Evolutionary conservation across 2,329 filamentous ascomycete species (phyloP).

Genomic region (Fusarium sp.): DNA sequence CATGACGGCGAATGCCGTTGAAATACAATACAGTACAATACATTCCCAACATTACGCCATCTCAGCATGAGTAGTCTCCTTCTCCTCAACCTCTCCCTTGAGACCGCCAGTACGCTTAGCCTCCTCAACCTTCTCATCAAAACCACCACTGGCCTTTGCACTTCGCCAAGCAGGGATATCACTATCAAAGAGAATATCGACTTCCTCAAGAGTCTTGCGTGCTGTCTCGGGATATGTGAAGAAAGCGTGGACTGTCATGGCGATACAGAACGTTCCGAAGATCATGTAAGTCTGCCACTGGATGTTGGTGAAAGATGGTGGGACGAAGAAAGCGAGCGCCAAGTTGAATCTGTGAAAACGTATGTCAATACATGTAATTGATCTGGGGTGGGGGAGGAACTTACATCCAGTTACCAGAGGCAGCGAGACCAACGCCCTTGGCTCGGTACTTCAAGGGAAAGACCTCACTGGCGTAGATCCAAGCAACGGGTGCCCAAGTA

Average conservation of each 20-base stretch:
- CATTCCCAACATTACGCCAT: conserved; percentile 12
- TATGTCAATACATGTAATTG: background rate
- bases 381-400: background rate
- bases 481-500: conserved; percentile 64
- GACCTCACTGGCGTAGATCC: conserved; percentile 71
- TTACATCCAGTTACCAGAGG: conserved; percentile 58
- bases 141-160: conserved; percentile 19
- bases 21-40: background rate
- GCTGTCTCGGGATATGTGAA: conserved; percentile 70
- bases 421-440: conserved; percentile 66
- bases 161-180: conserved; percentile 43
- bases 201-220: conserved; percentile 44
- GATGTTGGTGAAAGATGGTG: conserved; percentile 55
- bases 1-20: no score
- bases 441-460: conserved; percentile 62
- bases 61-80: conserved; percentile 36
- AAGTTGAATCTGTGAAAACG: conserved; percentile 52
- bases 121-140: conserved; percentile 36
- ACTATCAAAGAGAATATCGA: conserved; percentile 40
- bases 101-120: conserved; percentile 38
- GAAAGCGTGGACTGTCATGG: conserved; percentile 58
- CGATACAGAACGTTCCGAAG: conserved; percentile 58
- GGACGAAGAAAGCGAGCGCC: conserved; percentile 55
- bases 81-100: conserved; percentile 33
- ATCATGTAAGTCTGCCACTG: conserved; percentile 65